Percentiles rank a stretch among this genome's conserved stretches.
Conservation (phyloP, 169 alveolate species). For the Sarcocystis neurona region DNA sequence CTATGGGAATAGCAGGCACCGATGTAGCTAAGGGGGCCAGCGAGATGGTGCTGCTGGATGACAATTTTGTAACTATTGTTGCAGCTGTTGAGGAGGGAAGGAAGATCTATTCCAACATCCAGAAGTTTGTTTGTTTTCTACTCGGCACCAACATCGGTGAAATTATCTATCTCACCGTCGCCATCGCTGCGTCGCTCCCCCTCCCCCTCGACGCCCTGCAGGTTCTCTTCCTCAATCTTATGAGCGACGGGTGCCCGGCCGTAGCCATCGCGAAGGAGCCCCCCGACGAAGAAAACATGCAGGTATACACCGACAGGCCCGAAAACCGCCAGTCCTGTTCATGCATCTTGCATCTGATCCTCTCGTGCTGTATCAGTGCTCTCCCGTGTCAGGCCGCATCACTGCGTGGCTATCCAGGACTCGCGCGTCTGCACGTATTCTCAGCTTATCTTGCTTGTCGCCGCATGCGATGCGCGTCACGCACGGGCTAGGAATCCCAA, state of each 20-base stretch:
- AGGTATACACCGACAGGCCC: conserved; percentile 49
- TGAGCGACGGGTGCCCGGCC: conserved; percentile 93
- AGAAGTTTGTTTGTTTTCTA: conserved; percentile 91
- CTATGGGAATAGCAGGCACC: conserved; percentile 99
- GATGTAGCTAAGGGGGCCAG: conserved; percentile 99
- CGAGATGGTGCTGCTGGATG: conserved; percentile 99
- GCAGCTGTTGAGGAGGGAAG: conserved; percentile 90
- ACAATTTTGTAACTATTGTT: conserved; percentile 91
- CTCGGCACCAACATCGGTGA: conserved; percentile 93
- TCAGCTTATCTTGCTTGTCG: no score
- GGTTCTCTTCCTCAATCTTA: conserved; percentile 86
- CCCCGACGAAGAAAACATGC: conserved; percentile 86
- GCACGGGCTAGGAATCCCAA: no score
- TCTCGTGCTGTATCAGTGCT: no score
- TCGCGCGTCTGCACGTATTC: no score
- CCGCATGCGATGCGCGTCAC: no score
- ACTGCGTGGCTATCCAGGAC: no score
- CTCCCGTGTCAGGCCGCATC: no score
- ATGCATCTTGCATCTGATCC: no score
- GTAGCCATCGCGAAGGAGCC: conserved; percentile 93
- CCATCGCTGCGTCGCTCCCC: conserved; percentile 83
- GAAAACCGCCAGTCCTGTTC: not conserved
- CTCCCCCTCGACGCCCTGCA: conserved; percentile 89
- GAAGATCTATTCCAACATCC: conserved; percentile 90
- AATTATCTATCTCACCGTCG: conserved; percentile 81